Evolutionary conservation across 2,329 filamentous ascomycete genomes (phyloP).

Genomic region (Cyanodermella asteris): DNA sequence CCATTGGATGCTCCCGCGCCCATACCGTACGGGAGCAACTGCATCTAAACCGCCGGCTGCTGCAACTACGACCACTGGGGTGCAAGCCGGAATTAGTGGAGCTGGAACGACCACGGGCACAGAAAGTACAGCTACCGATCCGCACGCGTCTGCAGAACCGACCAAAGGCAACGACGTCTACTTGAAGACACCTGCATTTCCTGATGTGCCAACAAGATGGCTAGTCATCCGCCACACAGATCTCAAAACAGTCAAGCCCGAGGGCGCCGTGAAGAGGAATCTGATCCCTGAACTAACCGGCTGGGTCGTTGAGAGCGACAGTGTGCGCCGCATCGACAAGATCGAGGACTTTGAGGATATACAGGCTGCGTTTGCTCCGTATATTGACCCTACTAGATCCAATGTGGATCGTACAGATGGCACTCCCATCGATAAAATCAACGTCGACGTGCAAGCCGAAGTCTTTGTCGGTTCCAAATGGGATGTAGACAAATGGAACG

Average conservation of each 20-base stretch:
- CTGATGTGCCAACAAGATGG: slow-evolving; percentile 15
- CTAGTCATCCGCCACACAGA: slow-evolving; percentile 15
- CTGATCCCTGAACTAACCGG: slow-evolving; percentile 7
- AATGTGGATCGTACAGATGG: slow-evolving; percentile 3
- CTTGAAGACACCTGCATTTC: slow-evolving; percentile 1
- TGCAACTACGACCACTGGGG: neutral
- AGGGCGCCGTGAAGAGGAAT: slow-evolving; percentile 1
- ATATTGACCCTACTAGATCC: slow-evolving; percentile 9
- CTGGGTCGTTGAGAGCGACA: slow-evolving; percentile 22
- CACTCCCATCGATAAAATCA: slow-evolving; percentile 2
- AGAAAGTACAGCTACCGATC: neutral
- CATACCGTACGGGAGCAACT: neutral
- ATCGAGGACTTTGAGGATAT: slow-evolving; percentile 14
- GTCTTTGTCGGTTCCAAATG: slow-evolving; percentile 20
- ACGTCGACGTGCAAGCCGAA: slow-evolving; percentile 19
- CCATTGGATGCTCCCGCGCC: neutral
- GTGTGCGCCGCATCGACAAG: slow-evolving; percentile 13
- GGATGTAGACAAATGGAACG: slow-evolving; percentile 7
- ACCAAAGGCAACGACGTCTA: neutral
- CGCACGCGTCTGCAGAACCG: neutral
- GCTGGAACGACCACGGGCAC: neutral
- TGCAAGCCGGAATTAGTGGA: neutral
- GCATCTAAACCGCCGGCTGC: neutral
- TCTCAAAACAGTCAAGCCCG: slow-evolving; percentile 5
- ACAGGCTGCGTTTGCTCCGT: slow-evolving; percentile 20